Conservation (phyloP, 345 rosid species). For the Streptanthus diversifolius region DNA sequence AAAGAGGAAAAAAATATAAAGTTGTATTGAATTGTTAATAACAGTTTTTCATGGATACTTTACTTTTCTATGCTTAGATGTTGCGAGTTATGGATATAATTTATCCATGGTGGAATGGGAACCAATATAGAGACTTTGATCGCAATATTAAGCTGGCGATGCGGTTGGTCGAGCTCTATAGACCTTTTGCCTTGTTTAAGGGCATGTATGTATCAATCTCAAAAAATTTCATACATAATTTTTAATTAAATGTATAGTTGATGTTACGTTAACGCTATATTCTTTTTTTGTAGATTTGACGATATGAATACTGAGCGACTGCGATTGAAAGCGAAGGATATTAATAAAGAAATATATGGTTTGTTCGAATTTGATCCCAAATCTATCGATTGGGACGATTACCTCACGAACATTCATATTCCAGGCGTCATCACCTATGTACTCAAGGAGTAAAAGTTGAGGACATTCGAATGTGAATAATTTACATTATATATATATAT, state of each 20-base stretch:
- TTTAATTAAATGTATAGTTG: too few relatives aligned
- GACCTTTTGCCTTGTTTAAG: slow-evolving; percentile 71
- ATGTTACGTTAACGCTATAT: too few relatives aligned
- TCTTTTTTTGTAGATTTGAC: slow-evolving; percentile 47
- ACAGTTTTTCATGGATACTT: slow-evolving; percentile 24
- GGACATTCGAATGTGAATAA: neutral
- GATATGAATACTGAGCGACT: slow-evolving; percentile 54
- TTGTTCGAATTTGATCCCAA: slow-evolving; percentile 56
- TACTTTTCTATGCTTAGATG: slow-evolving; percentile 2
- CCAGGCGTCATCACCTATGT: slow-evolving; percentile 58
- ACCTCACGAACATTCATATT: slow-evolving; percentile 50
- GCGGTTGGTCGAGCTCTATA: slow-evolving; percentile 66
- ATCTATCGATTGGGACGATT: slow-evolving; percentile 59
- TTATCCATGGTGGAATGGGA: slow-evolving; percentile 25
- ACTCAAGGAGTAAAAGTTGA: slow-evolving; percentile 33
- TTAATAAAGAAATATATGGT: slow-evolving; percentile 26
- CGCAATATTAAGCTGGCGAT: slow-evolving; percentile 44
- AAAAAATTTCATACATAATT: neutral
- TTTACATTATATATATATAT: neutral
- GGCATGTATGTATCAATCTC: slow-evolving; percentile 54
- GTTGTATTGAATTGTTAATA: slow-evolving; percentile 30
- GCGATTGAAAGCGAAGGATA: slow-evolving; percentile 35
- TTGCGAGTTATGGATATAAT: slow-evolving; percentile 4
- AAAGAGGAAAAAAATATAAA: too few relatives aligned
- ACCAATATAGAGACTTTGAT: slow-evolving; percentile 15